Conservation (phyloP, 2,329 filamentous ascomycete genomes). For the Chaetomium sp. region DNA sequence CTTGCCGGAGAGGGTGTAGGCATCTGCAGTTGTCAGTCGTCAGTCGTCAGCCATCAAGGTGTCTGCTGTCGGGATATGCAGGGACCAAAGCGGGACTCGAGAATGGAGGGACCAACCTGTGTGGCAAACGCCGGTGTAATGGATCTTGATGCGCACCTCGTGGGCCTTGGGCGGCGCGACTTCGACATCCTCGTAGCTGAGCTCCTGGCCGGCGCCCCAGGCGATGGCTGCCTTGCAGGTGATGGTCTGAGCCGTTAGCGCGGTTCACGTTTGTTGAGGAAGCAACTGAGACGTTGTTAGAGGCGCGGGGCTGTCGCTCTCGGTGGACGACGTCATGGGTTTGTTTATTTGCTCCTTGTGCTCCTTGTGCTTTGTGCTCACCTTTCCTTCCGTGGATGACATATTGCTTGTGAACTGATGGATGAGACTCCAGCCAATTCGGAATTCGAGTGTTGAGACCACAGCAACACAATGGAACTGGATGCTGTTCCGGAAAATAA, state of each 20-base stretch:
- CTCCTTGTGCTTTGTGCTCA: slow-evolving; percentile 5
- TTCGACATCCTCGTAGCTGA: slow-evolving; percentile 87
- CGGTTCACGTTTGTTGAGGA: neutral
- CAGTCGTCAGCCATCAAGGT: slow-evolving; percentile 11
- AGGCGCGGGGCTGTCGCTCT: neutral
- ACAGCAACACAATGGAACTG: too few species aligned
- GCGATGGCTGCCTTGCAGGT: slow-evolving; percentile 96
- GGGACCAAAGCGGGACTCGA: too few species aligned
- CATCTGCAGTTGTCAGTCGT: slow-evolving; percentile 45
- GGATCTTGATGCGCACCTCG: slow-evolving; percentile 94
- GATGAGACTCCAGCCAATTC: too few species aligned
- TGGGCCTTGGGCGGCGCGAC: slow-evolving; percentile 82
- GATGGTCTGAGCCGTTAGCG: slow-evolving; percentile 60
- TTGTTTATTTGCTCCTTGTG: neutral
- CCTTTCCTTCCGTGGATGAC: slow-evolving; percentile 25
- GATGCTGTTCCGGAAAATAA: neutral
- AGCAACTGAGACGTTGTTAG: too few species aligned
- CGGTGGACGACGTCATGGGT: slow-evolving; percentile 5
- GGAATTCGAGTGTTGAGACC: too few species aligned
- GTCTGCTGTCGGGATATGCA: neutral
- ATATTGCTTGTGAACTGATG: slow-evolving; percentile 11
- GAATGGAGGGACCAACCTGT: slow-evolving; percentile 53
- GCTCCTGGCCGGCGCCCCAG: slow-evolving; percentile 90
- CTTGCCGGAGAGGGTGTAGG: slow-evolving; percentile 92
- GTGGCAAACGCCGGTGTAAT: slow-evolving; percentile 98